Evolutionary conservation across 164 flowering plant genomes (phyloP).

Genomic region (Tetracentron sinense): DNA sequence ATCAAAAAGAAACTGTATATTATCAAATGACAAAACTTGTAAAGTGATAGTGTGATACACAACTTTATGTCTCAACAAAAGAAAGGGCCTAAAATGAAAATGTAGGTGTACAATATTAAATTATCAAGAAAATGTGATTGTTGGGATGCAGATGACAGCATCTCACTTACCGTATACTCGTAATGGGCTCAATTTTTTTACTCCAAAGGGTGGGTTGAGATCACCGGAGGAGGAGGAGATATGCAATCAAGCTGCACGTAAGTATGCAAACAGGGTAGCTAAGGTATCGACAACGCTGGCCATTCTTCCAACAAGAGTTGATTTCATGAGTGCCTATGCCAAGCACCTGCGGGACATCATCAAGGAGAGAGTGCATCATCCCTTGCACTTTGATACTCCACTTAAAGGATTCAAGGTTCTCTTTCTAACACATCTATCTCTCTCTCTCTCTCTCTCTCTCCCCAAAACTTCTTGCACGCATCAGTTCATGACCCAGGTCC

Average conservation of each 20-base stretch:
- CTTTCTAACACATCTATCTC: not conserved
- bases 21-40: no score
- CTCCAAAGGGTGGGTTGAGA: conserved; percentile 69
- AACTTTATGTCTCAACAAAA: no score
- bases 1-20: no score
- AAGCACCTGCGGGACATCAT: conserved; percentile 73
- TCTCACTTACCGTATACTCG: conserved; percentile 88
- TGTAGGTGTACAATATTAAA: not conserved
- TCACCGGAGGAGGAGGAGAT: conserved; percentile 77
- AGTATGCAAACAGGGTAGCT: conserved; percentile 56
- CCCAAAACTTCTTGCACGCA: not conserved
- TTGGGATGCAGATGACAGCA: conserved; percentile 72
- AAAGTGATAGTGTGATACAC: no score
- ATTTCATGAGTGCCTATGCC: conserved; percentile 76
- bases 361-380: conserved; percentile 80
- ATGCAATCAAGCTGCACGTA: conserved; percentile 67
- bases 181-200: conserved; percentile 87
- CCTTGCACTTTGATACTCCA: conserved; percentile 68
- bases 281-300: conserved; percentile 42
- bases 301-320: conserved; percentile 41
- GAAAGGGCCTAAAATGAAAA: not conserved
- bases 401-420: conserved; percentile 80
- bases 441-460: not conserved
- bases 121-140: not conserved
- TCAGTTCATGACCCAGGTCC: not conserved